Evolutionary conservation across 1,139 yeast species (phyloP).

Genomic region (Pneumocystis sp.): DNA sequence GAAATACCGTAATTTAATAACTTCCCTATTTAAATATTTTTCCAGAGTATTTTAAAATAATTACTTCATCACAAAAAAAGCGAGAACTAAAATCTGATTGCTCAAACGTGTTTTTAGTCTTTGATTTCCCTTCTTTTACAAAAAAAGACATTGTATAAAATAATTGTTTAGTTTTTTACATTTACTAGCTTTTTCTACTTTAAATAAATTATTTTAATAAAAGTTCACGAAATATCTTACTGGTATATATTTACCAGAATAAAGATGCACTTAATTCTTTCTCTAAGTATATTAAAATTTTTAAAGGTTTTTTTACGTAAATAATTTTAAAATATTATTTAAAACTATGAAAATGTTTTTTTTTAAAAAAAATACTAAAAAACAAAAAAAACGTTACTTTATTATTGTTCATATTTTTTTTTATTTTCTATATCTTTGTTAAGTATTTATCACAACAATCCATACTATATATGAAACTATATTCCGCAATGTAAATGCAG

Average conservation of each 20-base stretch:
- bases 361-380: no score
- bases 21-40: conserved; percentile 14
- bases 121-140: neutral
- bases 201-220: neutral
- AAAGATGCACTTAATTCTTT: neutral
- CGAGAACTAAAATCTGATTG: no score
- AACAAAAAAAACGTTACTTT: no score
- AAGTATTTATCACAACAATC: no score
- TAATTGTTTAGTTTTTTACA: neutral
- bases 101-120: neutral
- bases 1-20: conserved; percentile 40
- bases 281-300: neutral
- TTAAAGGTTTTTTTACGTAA: neutral
- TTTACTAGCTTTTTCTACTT: neutral
- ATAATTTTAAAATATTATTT: no score
- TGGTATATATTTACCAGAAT: neutral
- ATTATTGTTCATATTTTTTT: no score
- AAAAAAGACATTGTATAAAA: neutral
- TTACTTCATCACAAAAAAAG: neutral
- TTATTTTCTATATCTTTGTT: no score
- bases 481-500: no score
- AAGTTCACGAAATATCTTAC: neutral
- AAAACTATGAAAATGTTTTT: no score
- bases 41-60: neutral
- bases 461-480: no score